These are phyloP conservation scores for Fusarium mangiferae DNA, from an alignment of 2,329 filamentous ascomycete genomes.

Conservation along the genomic window DNA sequence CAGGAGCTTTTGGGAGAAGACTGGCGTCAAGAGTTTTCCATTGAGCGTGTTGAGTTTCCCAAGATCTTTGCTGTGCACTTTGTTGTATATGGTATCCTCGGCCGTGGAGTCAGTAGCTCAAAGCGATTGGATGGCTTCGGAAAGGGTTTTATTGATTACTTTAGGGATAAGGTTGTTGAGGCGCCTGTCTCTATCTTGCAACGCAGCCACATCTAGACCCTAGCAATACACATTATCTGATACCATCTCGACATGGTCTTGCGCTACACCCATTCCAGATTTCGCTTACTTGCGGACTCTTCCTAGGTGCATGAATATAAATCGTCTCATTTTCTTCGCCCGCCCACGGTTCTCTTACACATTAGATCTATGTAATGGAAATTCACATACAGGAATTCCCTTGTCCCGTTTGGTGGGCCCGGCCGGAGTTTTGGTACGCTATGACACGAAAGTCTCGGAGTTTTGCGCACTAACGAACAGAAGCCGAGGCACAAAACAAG, in stretches of 20 bases:
- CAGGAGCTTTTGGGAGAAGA: neutral
- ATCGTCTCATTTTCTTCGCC: neutral
- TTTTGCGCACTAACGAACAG: neutral
- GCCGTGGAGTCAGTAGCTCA: neutral
- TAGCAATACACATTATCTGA: neutral
- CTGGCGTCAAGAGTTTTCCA: neutral
- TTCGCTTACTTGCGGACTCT: neutral
- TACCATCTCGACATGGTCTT: no score
- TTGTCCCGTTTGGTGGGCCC: no score
- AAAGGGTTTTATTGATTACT: neutral
- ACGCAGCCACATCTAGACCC: neutral
- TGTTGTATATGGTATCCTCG: neutral
- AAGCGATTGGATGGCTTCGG: neutral
- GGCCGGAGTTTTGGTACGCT: neutral
- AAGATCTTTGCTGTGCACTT: neutral
- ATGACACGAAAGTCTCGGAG: neutral
- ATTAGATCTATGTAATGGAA: no score
- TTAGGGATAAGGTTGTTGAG: neutral
- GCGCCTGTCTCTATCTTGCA: neutral
- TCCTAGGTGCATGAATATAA: accelerated
- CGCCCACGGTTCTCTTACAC: no score
- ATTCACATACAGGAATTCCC: no score
- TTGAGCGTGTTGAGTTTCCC: neutral
- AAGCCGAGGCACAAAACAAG: neutral
- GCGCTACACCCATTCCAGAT: neutral